Percentiles rank a stretch among this genome's conserved stretches.
These are phyloP conservation scores for Stephanodiscus minutulus DNA, from an alignment of 108 stramenopile species.

Conservation along the genomic window DNA sequence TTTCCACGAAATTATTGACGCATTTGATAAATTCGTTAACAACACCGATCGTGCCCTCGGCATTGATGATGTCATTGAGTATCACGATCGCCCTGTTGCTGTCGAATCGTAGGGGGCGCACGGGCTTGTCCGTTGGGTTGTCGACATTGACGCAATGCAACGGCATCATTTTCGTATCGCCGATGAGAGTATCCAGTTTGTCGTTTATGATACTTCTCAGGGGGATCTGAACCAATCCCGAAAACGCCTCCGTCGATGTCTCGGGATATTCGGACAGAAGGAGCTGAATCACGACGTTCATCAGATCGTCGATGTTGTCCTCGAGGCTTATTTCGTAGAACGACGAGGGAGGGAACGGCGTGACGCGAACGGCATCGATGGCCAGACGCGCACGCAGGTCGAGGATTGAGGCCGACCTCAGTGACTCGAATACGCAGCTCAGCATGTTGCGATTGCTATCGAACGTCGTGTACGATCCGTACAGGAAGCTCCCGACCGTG, in stretches of 20 bases:
- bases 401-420: conserved; percentile 29
- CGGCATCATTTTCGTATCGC: conserved; percentile 39
- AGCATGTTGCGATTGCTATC: conserved; percentile 36
- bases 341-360: conserved; percentile 13
- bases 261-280: conserved; percentile 55
- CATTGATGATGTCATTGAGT: conserved; percentile 52
- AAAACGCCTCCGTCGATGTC: conserved; percentile 48
- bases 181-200: conserved; percentile 33
- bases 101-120: conserved; percentile 37
- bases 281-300: conserved; percentile 57
- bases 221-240: conserved; percentile 48
- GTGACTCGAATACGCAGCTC: conserved; percentile 40
- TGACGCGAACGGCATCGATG: conserved; percentile 25
- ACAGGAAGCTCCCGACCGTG: conserved; percentile 51
- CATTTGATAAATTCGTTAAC: conserved; percentile 60
- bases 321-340: conserved; percentile 40
- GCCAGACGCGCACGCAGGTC: conserved; percentile 36
- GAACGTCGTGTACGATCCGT: conserved; percentile 42
- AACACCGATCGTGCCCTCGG: conserved; percentile 17
- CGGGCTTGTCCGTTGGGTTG: conserved; percentile 29
- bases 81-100: conserved; percentile 33
- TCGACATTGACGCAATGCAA: conserved; percentile 46
- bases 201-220: conserved; percentile 33
- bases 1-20: conserved; percentile 20
- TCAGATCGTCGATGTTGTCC: conserved; percentile 55